phyloP scores from a whole-genome alignment of 2,329 filamentous ascomycete species.

The Fusarium beomiforme region DNA sequence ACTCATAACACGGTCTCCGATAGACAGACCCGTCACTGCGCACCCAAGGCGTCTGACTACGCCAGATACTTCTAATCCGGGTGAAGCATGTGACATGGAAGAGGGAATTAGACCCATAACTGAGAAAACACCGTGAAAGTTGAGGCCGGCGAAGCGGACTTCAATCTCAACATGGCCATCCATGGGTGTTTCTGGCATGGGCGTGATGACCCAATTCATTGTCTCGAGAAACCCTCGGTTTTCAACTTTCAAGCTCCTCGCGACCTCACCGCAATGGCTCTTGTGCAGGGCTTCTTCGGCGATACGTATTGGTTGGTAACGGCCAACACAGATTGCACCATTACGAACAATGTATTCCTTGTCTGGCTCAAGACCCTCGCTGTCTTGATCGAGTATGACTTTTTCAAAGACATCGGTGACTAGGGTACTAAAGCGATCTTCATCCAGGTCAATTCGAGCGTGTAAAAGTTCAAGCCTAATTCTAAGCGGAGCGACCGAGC shows the following conservation, averaged over 20 bases:
- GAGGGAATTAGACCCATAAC: conserved; percentile 10
- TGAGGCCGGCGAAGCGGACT: conserved; percentile 3
- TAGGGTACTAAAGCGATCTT: background rate
- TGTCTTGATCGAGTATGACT: background rate
- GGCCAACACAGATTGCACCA: background rate
- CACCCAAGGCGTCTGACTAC: background rate
- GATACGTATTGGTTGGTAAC: background rate
- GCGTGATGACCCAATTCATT: background rate
- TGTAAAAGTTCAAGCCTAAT: conserved; percentile 1
- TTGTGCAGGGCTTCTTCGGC: background rate
- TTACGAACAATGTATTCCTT: conserved; percentile 1
- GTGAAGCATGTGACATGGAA: background rate
- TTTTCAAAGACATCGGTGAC: background rate
- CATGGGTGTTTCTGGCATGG: background rate
- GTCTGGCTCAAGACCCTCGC: background rate
- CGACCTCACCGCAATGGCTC: background rate
- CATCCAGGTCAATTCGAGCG: conserved; percentile 1
- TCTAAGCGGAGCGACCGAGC: conserved; percentile 15
- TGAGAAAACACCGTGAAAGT: conserved; percentile 13
- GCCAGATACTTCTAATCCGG: background rate
- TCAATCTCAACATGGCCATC: background rate
- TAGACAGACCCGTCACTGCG: background rate
- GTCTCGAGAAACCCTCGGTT: conserved; percentile 2
- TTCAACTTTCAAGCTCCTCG: background rate
- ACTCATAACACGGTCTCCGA: conserved; percentile 41